Evolutionary conservation across 495 filamentous ascomycete species (phyloP), one percentile per base, ranked within the genome.

Genomic region (Stereocaulon alpinum): DNA sequence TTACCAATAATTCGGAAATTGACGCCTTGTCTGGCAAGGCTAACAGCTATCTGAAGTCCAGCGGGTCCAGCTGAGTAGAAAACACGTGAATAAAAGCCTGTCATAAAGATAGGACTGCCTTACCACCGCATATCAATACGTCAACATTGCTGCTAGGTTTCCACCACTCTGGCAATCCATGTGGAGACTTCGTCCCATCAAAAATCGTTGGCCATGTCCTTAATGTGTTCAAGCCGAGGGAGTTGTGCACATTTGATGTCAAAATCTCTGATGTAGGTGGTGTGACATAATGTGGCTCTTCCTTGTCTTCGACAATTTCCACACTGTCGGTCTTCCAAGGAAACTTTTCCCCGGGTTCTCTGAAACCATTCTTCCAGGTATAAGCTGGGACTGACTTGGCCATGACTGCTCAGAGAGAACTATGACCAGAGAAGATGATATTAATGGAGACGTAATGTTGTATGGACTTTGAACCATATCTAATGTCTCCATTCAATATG

Each of bases 71-170:
- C 69, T 71, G 49, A 22, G 18, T 17, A 1, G n/a, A 45, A 40
- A 58, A 18, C 42, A 24, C 24, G 3, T 24, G 24, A 24, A 44
- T 44, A 17, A 6, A 7, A 44, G 6, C 18, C 17, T 6, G 42
- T 9, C 42, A 6, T 44, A 1, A n/a, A 12, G 40, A 4, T 11
- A 41, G 20, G 59, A 45, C 24, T 62, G 42, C 56, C 48, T 20
- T 60, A 72, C 71, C 71, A 45, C 70, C 71, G 44, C 50, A 58
- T 40, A 73, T 73, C 18, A 71, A 40, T 27, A 72, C 70, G 51
- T 72, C 71, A 15, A 71, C 70, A 18, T 72, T 56, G 44, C 59
- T 63, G 12, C 56, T 30, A 44, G 66, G 66, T n/a, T 59, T 61
- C 64, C 63, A 67, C 68, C 68, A 69, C 11, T 63, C 59, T 15